Percentiles rank a stretch among this genome's conserved stretches.
Evolutionary conservation across 441 rosid species (phyloP).

Genomic region (Adansonia gregorii): DNA sequence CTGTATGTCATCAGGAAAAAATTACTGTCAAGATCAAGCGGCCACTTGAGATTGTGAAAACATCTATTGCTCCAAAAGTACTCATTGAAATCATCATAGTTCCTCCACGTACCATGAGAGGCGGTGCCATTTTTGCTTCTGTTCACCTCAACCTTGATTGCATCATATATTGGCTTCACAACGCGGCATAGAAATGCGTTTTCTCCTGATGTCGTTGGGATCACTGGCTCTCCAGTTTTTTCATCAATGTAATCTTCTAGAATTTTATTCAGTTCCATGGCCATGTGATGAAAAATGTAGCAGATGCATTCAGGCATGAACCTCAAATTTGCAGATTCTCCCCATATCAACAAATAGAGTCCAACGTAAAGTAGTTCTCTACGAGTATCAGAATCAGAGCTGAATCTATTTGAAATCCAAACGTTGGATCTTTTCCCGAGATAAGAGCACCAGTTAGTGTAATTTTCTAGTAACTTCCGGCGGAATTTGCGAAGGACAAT

Average conservation of each 20-base stretch:
- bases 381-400: constrained; percentile 52
- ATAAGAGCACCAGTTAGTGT: constrained; percentile 78
- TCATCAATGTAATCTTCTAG: constrained; percentile 77
- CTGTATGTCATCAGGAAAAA: constrained; percentile 45
- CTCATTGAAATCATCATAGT: constrained; percentile 88
- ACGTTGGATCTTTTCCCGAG: constrained; percentile 66
- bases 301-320: constrained; percentile 88
- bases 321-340: constrained; percentile 79
- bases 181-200: constrained; percentile 61
- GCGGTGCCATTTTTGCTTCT: constrained; percentile 66
- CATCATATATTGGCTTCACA: constrained; percentile 78
- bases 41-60: constrained; percentile 81
- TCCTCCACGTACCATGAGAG: constrained; percentile 77
- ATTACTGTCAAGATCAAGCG: constrained; percentile 67
- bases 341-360: constrained; percentile 80
- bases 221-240: constrained; percentile 70
- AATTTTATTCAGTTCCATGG: constrained; percentile 76
- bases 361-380: constrained; percentile 76
- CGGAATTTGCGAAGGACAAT: constrained; percentile 65
- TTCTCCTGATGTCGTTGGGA: constrained; percentile 67
- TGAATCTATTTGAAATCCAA: constrained; percentile 70
- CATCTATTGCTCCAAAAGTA: constrained; percentile 85
- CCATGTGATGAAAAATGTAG: constrained; percentile 84
- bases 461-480: constrained; percentile 62
- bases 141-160: constrained; percentile 57